Evolutionary conservation across 192 early-diverging fungal genomes (phyloP).

Genomic region (Irineochytrium annulatum): DNA sequence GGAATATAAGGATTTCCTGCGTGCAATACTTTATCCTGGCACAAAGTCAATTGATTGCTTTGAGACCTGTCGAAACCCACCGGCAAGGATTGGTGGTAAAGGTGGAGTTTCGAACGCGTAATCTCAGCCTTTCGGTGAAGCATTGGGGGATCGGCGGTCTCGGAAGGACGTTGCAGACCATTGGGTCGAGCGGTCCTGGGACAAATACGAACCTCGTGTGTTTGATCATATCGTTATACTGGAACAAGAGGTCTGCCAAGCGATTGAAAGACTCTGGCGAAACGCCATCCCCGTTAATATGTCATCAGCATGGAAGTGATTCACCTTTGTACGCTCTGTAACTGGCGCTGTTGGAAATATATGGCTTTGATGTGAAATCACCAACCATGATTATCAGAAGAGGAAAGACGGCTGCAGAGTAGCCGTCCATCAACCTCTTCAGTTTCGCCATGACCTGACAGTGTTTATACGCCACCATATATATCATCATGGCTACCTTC

Average conservation of each 20-base stretch:
- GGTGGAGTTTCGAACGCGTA: slow-evolving; percentile 52
- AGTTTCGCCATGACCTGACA: slow-evolving; percentile 67
- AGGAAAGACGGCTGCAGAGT: slow-evolving; percentile 59
- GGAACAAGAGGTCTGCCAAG: slow-evolving; percentile 65
- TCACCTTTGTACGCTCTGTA: slow-evolving; percentile 60
- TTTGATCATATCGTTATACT: slow-evolving; percentile 54
- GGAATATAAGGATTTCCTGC: slow-evolving; percentile 86
- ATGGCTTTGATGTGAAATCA: slow-evolving; percentile 76
- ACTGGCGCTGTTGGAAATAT: slow-evolving; percentile 58
- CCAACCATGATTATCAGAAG: slow-evolving; percentile 85
- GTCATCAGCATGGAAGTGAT: neutral
- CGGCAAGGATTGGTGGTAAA: slow-evolving; percentile 86
- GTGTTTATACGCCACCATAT: neutral
- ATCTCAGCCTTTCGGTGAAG: slow-evolving; percentile 59
- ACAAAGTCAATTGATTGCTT: neutral
- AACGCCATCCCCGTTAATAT: neutral
- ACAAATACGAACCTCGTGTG: slow-evolving; percentile 81
- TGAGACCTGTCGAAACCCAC: slow-evolving; percentile 18
- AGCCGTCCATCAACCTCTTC: slow-evolving; percentile 69
- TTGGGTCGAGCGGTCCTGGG: slow-evolving; percentile 83
- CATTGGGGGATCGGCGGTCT: slow-evolving; percentile 68
- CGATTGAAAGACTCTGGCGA: slow-evolving; percentile 37
- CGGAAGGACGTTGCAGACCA: slow-evolving; percentile 67
- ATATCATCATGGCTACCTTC: slow-evolving; percentile 43
- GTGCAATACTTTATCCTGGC: slow-evolving; percentile 80